phyloP scores from a whole-genome alignment of 2,329 filamentous ascomycete genomes.

The Phoma sp. region DNA sequence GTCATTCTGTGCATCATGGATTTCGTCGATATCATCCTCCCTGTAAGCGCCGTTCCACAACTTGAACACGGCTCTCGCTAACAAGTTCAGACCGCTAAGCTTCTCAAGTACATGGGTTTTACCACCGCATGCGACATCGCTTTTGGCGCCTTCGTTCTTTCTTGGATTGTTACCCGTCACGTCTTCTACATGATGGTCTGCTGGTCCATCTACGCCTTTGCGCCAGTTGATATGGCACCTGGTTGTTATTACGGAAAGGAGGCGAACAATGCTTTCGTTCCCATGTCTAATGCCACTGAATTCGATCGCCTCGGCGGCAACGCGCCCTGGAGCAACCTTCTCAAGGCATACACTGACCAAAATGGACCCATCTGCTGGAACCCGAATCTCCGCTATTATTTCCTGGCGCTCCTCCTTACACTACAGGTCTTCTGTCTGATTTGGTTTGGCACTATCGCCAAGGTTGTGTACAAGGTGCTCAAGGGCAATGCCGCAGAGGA shows the following conservation, averaged over 20 bases:
- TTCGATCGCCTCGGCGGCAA: conserved; percentile 49
- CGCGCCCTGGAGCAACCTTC: conserved; percentile 61
- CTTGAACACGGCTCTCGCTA: conserved; percentile 3
- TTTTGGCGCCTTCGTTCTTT: conserved; percentile 84
- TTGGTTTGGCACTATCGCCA: conserved; percentile 90
- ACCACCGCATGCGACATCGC: conserved; percentile 77
- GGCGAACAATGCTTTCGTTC: conserved; percentile 60
- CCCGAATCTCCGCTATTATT: conserved; percentile 73
- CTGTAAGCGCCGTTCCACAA: conserved; percentile 57
- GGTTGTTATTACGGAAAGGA: conserved; percentile 73
- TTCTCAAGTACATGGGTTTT: conserved; percentile 83
- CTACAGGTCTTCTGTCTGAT: conserved; percentile 80
- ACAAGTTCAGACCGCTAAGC: conserved; percentile 76
- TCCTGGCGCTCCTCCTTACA: conserved; percentile 76
- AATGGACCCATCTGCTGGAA: conserved; percentile 82
- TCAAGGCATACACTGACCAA: conserved; percentile 75
- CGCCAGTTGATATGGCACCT: conserved; percentile 65
- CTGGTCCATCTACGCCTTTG: conserved; percentile 78
- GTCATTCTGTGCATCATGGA: conserved; percentile 93
- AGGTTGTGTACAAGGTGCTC: conserved; percentile 80
- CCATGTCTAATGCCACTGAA: conserved; percentile 59
- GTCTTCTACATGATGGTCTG: conserved; percentile 78
- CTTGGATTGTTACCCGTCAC: conserved; percentile 85
- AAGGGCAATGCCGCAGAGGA: conserved; percentile 82
- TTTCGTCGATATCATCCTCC: conserved; percentile 84